A percentile compares a stretch with the other conserved stretches of the same genome.
Evolutionary conservation across 2,329 filamentous ascomycete genomes (phyloP).

Genomic region (Tolypocladium capitatum): DNA sequence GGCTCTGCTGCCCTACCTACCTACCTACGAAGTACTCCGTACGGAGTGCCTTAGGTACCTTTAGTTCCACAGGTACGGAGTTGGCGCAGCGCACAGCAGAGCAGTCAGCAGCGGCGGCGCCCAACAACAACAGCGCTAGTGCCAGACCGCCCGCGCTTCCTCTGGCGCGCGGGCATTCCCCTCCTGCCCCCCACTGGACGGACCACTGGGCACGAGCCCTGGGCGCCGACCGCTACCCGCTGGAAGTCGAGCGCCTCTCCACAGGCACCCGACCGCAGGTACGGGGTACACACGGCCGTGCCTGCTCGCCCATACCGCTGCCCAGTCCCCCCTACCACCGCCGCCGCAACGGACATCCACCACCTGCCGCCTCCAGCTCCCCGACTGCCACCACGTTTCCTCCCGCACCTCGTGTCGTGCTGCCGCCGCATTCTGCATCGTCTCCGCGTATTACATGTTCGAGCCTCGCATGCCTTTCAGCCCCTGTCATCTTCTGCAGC

Average conservation of each 20-base stretch:
- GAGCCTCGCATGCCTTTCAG: slow-evolving; percentile 1
- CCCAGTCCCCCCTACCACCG: neutral
- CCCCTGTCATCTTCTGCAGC: neutral
- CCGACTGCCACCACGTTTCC: neutral
- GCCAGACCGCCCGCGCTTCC: neutral
- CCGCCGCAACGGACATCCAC: neutral
- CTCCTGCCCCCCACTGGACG: neutral
- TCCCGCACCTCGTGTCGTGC: neutral
- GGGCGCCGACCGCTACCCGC: neutral
- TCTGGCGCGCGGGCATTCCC: neutral
- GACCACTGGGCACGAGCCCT: neutral
- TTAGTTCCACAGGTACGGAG: too few species aligned
- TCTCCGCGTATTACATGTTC: neutral
- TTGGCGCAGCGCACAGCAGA: neutral
- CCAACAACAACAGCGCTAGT: neutral
- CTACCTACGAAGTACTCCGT: too few species aligned
- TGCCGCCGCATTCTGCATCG: neutral
- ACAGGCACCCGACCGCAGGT: neutral
- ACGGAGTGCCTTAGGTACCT: too few species aligned
- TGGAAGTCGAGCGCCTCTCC: neutral
- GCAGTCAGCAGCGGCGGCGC: neutral
- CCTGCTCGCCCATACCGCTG: neutral
- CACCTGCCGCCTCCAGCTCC: neutral
- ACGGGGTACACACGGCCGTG: neutral
- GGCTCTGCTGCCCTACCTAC: too few species aligned